phyloP scores from a whole-genome alignment of 208 protist species.

The Vickermania ingenoplastis region DNA sequence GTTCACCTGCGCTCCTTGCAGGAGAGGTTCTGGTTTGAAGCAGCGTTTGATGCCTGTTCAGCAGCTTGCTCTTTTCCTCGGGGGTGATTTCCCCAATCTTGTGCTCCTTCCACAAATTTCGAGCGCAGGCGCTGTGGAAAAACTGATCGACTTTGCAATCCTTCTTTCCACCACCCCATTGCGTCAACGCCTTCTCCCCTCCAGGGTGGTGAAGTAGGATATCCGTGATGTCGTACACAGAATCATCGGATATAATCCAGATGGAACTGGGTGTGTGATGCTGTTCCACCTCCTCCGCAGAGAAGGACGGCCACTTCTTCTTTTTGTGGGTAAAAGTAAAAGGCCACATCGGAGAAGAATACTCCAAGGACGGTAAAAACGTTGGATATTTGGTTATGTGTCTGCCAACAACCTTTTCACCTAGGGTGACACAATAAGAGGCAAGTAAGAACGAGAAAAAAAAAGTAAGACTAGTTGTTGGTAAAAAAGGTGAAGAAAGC shows the following conservation, averaged over 20 bases:
- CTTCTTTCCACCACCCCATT: conserved; percentile 12
- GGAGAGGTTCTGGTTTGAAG: no score
- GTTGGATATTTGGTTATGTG: background rate
- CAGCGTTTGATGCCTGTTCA: background rate
- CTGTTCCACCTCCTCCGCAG: conserved; percentile 9
- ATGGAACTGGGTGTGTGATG: conserved; percentile 13
- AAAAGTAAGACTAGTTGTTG: no score
- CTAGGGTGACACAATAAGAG: no score
- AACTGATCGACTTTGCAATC: conserved; percentile 20
- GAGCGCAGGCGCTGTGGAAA: conserved; percentile 11
- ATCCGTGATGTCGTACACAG: conserved; percentile 22
- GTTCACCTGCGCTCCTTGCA: no score
- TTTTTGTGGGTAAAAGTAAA: conserved; percentile 5
- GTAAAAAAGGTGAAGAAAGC: background rate
- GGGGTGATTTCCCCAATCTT: conserved; percentile 14
- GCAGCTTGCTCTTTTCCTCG: background rate
- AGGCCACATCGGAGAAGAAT: background rate
- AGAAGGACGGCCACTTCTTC: conserved; percentile 16
- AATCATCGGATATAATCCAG: conserved; percentile 20
- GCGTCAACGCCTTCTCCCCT: conserved; percentile 13
- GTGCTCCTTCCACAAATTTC: conserved; percentile 4
- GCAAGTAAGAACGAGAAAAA: no score
- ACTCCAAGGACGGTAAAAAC: background rate
- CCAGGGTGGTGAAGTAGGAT: conserved; percentile 16
- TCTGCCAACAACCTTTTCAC: no score